phyloP scores from a whole-genome alignment of 192 early-diverging fungal species.

The Coemansia sp. region DNA sequence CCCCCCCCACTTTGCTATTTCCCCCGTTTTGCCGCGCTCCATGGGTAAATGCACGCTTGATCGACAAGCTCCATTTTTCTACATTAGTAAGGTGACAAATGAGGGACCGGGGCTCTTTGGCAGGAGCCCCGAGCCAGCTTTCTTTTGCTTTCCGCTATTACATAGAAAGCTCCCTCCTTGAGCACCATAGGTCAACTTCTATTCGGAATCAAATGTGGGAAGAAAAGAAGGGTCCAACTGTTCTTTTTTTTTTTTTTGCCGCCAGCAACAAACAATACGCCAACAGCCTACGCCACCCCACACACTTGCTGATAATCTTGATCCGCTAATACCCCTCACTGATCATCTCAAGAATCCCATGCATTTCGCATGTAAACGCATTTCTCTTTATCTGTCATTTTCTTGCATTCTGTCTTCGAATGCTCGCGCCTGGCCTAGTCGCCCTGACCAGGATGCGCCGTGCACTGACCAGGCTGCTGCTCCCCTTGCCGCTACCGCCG shows the following conservation, averaged over 20 bases:
- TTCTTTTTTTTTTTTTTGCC: neutral
- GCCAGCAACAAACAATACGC: neutral
- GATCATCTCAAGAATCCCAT: neutral
- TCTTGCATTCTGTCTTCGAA: neutral
- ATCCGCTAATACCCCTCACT: neutral
- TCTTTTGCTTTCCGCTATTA: neutral
- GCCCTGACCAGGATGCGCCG: neutral
- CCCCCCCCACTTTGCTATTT: neutral
- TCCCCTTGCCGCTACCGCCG: neutral
- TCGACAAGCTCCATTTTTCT: neutral
- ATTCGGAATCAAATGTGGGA: neutral
- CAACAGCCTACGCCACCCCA: neutral
- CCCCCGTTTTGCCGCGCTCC: neutral
- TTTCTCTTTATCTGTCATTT: neutral
- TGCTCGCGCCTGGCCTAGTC: slow-evolving; percentile 1
- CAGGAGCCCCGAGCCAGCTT: neutral
- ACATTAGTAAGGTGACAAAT: neutral
- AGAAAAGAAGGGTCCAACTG: neutral
- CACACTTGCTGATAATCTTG: neutral
- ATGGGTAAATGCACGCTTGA: neutral
- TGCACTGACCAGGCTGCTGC: neutral
- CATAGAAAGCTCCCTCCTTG: too few relatives aligned
- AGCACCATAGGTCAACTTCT: too few relatives aligned
- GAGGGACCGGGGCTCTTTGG: neutral
- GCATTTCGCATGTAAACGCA: neutral